Percentiles rank a stretch among this genome's conserved stretches.
phyloP scores from a whole-genome alignment of 495 filamentous ascomycete genomes.

The Neurospora africana region DNA sequence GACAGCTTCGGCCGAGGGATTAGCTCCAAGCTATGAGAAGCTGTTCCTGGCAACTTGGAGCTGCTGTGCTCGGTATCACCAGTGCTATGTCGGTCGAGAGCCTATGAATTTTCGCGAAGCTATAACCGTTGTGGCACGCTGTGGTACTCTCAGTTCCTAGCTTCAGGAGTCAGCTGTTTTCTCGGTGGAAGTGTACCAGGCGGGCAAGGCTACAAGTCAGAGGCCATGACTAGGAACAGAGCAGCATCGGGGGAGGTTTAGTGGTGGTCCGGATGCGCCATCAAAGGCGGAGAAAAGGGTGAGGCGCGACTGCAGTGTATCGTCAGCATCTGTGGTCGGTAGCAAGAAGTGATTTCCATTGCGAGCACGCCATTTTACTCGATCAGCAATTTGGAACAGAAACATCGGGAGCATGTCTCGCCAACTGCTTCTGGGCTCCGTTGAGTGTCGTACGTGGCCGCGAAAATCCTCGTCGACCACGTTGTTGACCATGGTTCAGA shows the following conservation, averaged over 20 bases:
- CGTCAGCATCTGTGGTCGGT: background rate
- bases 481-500: background rate
- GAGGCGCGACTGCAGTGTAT: background rate
- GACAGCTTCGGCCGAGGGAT: background rate
- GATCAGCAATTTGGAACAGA: background rate
- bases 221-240: background rate
- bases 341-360: background rate
- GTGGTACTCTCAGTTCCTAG: background rate
- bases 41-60: background rate
- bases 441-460: background rate
- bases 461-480: background rate
- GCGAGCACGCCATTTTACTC: background rate
- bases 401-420: background rate
- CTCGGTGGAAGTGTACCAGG: background rate
- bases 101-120: background rate
- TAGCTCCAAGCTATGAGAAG: background rate
- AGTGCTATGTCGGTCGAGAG: background rate
- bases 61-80: background rate
- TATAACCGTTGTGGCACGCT: background rate
- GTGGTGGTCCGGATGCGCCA: background rate
- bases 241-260: background rate
- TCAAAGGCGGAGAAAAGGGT: background rate
- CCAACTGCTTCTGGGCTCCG: background rate
- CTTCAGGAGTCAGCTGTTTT: background rate
- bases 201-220: background rate